phyloP scores from a whole-genome alignment of 1,139 yeast species.

The Kurtzmaniella quercitrusa region DNA sequence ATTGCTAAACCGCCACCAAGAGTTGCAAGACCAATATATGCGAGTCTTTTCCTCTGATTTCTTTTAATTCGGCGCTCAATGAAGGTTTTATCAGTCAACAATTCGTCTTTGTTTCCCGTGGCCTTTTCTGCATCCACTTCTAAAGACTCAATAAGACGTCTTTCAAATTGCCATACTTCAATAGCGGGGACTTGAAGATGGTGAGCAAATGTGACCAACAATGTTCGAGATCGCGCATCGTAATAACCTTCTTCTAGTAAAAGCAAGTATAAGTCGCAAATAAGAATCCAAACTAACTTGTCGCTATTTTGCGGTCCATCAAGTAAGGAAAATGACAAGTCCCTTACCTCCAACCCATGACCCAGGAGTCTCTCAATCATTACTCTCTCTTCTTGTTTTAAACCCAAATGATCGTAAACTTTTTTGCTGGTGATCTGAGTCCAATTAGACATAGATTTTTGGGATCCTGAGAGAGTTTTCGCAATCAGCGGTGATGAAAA shows the following conservation, averaged over 20 bases:
- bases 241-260: constrained; percentile 81
- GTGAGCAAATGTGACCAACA: constrained; percentile 63
- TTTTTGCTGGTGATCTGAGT: constrained; percentile 67
- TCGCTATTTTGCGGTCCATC: constrained; percentile 15
- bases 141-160: constrained; percentile 82
- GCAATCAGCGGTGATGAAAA: constrained; percentile 52
- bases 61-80: constrained; percentile 66
- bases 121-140: constrained; percentile 71
- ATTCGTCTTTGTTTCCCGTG: constrained; percentile 58
- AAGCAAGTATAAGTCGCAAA: constrained; percentile 83
- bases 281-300: constrained; percentile 77
- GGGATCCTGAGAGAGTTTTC: constrained; percentile 62
- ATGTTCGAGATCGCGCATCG: constrained; percentile 82
- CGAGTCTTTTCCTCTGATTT: constrained; percentile 63
- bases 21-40: constrained; percentile 92
- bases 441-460: constrained; percentile 84
- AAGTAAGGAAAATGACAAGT: constrained; percentile 58
- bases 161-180: constrained; percentile 84
- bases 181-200: constrained; percentile 53
- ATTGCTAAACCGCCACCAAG: constrained; percentile 95
- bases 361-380: constrained; percentile 87
- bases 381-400: constrained; percentile 65
- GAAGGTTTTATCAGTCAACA: constrained; percentile 70
- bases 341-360: constrained; percentile 77
- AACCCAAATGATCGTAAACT: constrained; percentile 76